Percentiles rank a stretch among this genome's conserved stretches.
phyloP scores from a whole-genome alignment of 1,284 basidiomycete genomes.

The Veloboletus limbatus region DNA sequence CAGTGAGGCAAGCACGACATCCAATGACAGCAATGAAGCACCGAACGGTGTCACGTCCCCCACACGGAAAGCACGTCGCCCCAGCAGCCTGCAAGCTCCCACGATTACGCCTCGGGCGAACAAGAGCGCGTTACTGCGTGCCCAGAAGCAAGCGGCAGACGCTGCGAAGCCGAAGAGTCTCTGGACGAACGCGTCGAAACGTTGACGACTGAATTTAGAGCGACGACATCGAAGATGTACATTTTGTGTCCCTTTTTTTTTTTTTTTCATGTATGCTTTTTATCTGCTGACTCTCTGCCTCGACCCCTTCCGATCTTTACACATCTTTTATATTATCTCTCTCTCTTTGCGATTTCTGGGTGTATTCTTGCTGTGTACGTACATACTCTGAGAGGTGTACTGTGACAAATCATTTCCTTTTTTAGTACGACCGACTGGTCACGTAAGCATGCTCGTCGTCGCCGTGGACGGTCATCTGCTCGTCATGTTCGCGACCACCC shows the following conservation, averaged over 20 bases:
- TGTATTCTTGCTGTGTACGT: no score
- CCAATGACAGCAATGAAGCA: conserved; percentile 19
- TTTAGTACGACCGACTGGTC: conserved; percentile 9
- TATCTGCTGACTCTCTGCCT: conserved; percentile 15
- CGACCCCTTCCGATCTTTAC: conserved; percentile 18
- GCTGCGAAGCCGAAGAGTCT: conserved; percentile 33
- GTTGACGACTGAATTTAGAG: conserved; percentile 14
- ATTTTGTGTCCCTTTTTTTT: not conserved
- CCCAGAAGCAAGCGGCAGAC: conserved; percentile 47
- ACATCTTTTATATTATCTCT: conserved; percentile 6
- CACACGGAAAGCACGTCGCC: conserved; percentile 38
- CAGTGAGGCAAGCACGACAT: conserved; percentile 26
- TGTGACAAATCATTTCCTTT: not conserved
- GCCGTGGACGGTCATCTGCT: conserved; percentile 6
- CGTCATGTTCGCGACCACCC: conserved; percentile 27
- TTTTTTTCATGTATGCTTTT: conserved; percentile 15
- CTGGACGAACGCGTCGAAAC: conserved; percentile 33
- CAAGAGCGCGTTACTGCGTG: conserved; percentile 68
- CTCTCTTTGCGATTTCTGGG: conserved; percentile 24
- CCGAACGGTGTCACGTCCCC: conserved; percentile 21
- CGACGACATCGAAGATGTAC: not conserved
- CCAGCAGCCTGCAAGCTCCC: conserved; percentile 55
- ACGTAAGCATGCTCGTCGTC: conserved; percentile 9
- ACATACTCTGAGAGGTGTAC: conserved; percentile 13
- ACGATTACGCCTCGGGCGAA: conserved; percentile 67